Base-by-base conservation (phyloP, 78 protist genomes). In the Bodo saltans region DNA sequence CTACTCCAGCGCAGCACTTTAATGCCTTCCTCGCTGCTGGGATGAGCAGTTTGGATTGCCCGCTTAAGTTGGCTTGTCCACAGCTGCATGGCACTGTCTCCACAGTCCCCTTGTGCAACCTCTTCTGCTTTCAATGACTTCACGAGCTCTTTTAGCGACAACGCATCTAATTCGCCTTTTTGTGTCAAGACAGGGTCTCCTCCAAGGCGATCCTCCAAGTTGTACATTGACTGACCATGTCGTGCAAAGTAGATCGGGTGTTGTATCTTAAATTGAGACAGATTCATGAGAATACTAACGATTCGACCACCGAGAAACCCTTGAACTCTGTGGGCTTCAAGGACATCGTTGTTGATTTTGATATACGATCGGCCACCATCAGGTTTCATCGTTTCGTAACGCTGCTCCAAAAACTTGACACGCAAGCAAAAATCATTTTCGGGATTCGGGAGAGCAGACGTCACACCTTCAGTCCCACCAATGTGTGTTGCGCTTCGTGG, bases 151-250 rank as follows among this genome's bases (percentile, higher is more conserved):
- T 83, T 75, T 53, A 94, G 88, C 42, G 76, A 85, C 41, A 81
- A 74, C 25, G 97, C 95, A 29, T 92, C 92, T n/a, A 60, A 71
- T 3, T 40, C 76, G 27, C 97, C 97, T 0, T 72, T 42, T 33
- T 73, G 87, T 1, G 92, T 88, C 68, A 96, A 85, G n/a, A 28
- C 87, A 0, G 96, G 78, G 82, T 96, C 93, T 68, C 98, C 98
- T 38, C 98, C 98, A 4, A 96, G 86, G 70, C 74, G 78, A 21
- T 84, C 92, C 17, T 52, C 35, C 0, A 78, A 74, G 83, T 96
- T 96, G 80, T 79, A 91, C 78, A 84, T 89, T 34, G 90, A 85
- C 83, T 96, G 93, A 70, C 98, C 98, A 60, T 96, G 98, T 30
- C 97, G 79, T 11, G 94, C 52, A 47, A 95, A 60, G 88, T 88